phyloP scores from a whole-genome alignment of 306 rosid genomes.

The Psophocarpus tetragonolobus region DNA sequence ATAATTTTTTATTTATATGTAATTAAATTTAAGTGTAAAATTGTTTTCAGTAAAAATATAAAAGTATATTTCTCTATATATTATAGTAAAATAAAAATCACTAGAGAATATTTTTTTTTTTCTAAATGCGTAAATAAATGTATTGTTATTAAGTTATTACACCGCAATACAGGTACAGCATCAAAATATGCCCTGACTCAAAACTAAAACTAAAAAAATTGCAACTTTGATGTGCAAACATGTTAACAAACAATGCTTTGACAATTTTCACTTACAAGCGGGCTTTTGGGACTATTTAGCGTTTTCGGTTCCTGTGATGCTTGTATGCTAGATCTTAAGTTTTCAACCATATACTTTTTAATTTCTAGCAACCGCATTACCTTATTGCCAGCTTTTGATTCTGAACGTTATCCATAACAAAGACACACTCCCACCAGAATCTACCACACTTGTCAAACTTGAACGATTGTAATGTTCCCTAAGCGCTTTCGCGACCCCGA shows the following conservation, averaged over 20 bases:
- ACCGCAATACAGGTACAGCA: too few relatives aligned
- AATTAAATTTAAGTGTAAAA: too few relatives aligned
- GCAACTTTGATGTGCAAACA: not conserved
- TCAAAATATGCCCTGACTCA: too few relatives aligned
- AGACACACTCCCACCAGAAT: not conserved
- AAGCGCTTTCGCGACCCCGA: slow-evolving; percentile 39
- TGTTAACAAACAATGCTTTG: not conserved
- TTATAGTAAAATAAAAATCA: too few relatives aligned
- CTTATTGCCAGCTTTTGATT: not conserved
- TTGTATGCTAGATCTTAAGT: not conserved
- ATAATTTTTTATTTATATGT: too few relatives aligned
- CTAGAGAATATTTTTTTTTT: too few relatives aligned
- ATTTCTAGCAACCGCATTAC: not conserved
- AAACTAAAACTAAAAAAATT: too few relatives aligned
- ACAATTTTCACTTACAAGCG: not conserved
- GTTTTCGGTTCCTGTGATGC: not conserved
- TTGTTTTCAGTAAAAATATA: not conserved
- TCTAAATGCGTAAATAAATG: too few relatives aligned
- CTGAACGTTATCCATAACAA: not conserved
- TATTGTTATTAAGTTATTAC: too few relatives aligned
- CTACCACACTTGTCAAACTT: not conserved
- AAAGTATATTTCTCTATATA: not conserved
- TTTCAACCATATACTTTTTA: not conserved
- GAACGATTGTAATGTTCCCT: slow-evolving; percentile 25
- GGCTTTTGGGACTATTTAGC: too few relatives aligned